phyloP scores from a whole-genome alignment of 495 filamentous ascomycete genomes.

The Halenospora varia region DNA sequence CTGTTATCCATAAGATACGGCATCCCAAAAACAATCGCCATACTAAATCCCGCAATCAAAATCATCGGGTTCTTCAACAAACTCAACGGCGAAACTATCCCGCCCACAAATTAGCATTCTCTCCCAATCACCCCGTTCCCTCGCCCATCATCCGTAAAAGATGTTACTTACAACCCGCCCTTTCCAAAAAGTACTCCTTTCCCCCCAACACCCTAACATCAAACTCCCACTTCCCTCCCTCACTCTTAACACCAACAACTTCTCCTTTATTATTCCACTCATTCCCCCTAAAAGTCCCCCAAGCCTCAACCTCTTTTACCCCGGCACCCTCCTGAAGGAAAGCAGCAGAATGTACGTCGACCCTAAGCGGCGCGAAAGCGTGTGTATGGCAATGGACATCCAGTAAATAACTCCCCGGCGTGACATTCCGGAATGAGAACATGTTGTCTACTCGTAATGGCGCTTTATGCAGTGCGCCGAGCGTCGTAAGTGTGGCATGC shows the following conservation, averaged over 20 bases:
- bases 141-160: too few species aligned
- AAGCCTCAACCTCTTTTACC: constrained; percentile 53
- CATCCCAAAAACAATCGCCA: constrained; percentile 81
- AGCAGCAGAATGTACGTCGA: constrained; percentile 60
- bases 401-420: constrained; percentile 67
- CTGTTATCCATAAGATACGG: constrained; percentile 94
- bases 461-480: constrained; percentile 40
- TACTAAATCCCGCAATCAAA: constrained; percentile 73
- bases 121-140: too few species aligned
- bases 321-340: constrained; percentile 40
- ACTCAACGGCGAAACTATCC: constrained; percentile 53
- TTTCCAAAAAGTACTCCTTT: constrained; percentile 71
- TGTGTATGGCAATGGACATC: constrained; percentile 71
- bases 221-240: constrained; percentile 34
- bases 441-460: constrained; percentile 60
- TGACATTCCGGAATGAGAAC: constrained; percentile 69
- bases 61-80: constrained; percentile 95
- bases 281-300: constrained; percentile 86
- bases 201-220: constrained; percentile 55
- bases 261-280: constrained; percentile 81
- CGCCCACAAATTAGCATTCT: constrained; percentile 1
- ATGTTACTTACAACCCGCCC: constrained; percentile 70
- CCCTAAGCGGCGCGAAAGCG: constrained; percentile 67
- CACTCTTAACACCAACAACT: constrained; percentile 39
- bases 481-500: constrained; percentile 63